Evolutionary conservation across 1,284 basidiomycete genomes (phyloP), one percentile per base, ranked within the genome.

Genomic region (Violaceomyces palustris): DNA sequence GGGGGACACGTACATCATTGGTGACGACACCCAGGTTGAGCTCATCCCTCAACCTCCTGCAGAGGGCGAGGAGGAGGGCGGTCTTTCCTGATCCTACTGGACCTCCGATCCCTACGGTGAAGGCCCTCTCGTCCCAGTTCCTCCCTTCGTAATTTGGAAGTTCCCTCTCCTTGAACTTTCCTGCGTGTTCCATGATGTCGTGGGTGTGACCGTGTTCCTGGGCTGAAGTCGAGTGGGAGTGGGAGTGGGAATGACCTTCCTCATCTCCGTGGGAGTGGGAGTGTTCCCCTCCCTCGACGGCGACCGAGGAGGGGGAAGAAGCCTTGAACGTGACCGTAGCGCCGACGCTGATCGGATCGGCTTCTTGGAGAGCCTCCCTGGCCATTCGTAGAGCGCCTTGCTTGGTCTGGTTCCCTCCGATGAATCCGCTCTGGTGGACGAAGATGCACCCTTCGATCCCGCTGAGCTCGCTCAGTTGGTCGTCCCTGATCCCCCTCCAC

Each of bases 1-100:
- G n/a, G n/a, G n/a, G n/a, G n/a, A n/a, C n/a, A n/a, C n/a, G n/a
- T n/a, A 72, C 66, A 45, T 78, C 63, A 45, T 73, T 73, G 11
- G 70, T 73, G 2, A 73, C 69, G 3, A 70, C 64, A 86, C 90
- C 91, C 38, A 98, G 87, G 75, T 98, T 97, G 75, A 87, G 87
- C 54, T 84, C 79, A 31, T 83, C 82, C 42, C 93, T 81, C 39
- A 98, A 78, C 39, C 79, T 80, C 66, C 84, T 81, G 75, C 94
- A 98, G n/a, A 98, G 80, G 0, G 88, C 88, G 31, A 98, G 81
- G 0, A 92, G 86, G 47, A 98, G 76, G 0, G 93, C 93, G 0
- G 93, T 98, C 79, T 98, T 97, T 11, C 94, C 94, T 1, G 91
- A 94, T 10, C 94, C 94, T 17, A 98, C 93, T 1, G 93, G 70